Conservation (phyloP, 2,329 filamentous ascomycete genomes). For the Anisogramma anomala region DNA sequence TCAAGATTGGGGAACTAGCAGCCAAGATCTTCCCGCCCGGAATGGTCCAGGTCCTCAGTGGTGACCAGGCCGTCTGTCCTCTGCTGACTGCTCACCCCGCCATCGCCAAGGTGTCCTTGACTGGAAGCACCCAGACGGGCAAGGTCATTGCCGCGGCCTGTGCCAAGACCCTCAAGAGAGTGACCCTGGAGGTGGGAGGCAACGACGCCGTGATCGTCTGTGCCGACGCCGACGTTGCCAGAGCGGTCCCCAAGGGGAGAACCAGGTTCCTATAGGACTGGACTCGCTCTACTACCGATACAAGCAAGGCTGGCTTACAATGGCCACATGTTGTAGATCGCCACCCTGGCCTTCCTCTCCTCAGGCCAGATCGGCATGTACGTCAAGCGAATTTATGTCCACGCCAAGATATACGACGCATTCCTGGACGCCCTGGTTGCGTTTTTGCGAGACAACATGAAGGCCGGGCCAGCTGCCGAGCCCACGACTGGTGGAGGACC, state of each 20-base stretch:
- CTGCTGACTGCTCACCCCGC: slow-evolving; percentile 47
- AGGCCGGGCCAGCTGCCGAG: slow-evolving; percentile 32
- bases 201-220: slow-evolving; percentile 30
- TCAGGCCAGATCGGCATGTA: slow-evolving; percentile 43
- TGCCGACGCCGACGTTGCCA: slow-evolving; percentile 31
- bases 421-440: slow-evolving; percentile 36
- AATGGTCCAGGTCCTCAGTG: slow-evolving; percentile 49
- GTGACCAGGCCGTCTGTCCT: slow-evolving; percentile 48
- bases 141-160: slow-evolving; percentile 31
- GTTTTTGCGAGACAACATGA: slow-evolving; percentile 27
- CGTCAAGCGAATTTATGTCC: slow-evolving; percentile 39
- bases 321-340: too few relatives aligned
- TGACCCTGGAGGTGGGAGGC: slow-evolving; percentile 32
- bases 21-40: slow-evolving; percentile 48
- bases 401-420: slow-evolving; percentile 35
- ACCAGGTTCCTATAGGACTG: too few relatives aligned
- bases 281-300: too few relatives aligned
- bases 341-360: slow-evolving; percentile 42
- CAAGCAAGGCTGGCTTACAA: too few relatives aligned
- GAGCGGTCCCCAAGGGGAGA: slow-evolving; percentile 22
- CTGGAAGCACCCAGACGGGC: slow-evolving; percentile 35
- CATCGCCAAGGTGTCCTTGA: slow-evolving; percentile 53
- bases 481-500: slow-evolving; percentile 36
- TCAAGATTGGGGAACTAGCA: slow-evolving; percentile 51
- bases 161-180: slow-evolving; percentile 33